These are phyloP conservation scores for Neopestalotiopsis sp. DNA, from an alignment of 2,329 filamentous ascomycete species.

Conservation along the genomic window DNA sequence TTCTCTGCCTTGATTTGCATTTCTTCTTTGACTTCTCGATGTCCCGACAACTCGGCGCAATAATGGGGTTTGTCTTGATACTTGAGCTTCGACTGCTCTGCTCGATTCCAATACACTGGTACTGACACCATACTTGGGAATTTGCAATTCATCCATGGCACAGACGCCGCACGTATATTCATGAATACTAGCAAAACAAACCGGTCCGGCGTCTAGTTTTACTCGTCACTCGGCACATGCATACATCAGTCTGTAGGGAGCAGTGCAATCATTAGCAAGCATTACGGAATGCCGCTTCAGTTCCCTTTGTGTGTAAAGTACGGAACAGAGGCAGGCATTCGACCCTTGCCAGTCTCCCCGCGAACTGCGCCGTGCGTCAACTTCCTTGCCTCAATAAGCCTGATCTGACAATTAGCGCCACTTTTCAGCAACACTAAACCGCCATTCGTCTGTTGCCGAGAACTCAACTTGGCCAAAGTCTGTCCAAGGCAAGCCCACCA, in stretches of 20 bases:
- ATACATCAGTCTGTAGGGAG: too few relatives aligned
- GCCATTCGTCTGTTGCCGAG: not conserved
- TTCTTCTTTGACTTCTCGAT: not conserved
- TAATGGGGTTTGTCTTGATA: not conserved
- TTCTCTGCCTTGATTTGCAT: not conserved
- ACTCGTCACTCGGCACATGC: too few relatives aligned
- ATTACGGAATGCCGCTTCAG: not conserved
- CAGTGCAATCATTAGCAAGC: too few relatives aligned
- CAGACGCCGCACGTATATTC: too few relatives aligned
- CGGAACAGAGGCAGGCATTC: not conserved
- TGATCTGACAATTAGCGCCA: constrained; percentile 14
- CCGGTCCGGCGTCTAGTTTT: too few relatives aligned
- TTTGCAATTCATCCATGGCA: too few relatives aligned
- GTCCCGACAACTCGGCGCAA: not conserved
- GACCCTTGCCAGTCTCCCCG: not conserved
- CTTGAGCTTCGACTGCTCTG: not conserved
- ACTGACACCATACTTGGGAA: not conserved
- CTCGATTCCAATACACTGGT: not conserved
- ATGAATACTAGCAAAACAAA: too few relatives aligned
- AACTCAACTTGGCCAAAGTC: not conserved
- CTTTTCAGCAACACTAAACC: not conserved
- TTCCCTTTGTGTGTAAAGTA: constrained; percentile 3
- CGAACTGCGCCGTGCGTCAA: constrained; percentile 14
- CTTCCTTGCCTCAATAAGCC: constrained; percentile 11
- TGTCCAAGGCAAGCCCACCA: not conserved